phyloP scores from a whole-genome alignment of 2,329 filamentous ascomycete species.

The Paecilomyces sp. region DNA sequence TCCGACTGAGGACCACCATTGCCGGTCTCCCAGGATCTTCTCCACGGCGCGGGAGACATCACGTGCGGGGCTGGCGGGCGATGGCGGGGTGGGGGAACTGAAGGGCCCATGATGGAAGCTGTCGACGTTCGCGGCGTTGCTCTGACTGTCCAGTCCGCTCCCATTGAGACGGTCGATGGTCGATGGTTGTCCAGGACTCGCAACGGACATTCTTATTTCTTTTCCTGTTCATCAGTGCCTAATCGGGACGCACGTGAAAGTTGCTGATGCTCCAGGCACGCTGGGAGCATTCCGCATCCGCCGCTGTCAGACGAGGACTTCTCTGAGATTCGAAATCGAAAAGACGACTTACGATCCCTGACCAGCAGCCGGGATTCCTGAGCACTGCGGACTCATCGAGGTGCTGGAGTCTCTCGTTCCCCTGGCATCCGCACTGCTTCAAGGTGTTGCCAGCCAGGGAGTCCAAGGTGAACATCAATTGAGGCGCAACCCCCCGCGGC shows the following conservation, averaged over 20 bases:
- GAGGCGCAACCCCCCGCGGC: conserved; percentile 1
- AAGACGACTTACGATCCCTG: neutral
- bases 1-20: neutral
- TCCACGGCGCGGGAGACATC: neutral
- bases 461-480: neutral
- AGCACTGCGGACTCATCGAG: neutral
- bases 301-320: neutral
- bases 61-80: neutral
- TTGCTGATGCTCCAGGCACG: neutral
- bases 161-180: neutral
- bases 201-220: neutral
- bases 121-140: neutral
- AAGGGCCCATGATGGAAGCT: neutral
- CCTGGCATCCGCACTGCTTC: neutral
- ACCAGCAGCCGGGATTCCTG: neutral
- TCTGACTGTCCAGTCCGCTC: neutral
- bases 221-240: neutral
- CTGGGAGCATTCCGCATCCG: neutral
- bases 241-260: neutral
- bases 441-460: neutral
- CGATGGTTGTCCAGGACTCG: neutral
- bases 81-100: neutral
- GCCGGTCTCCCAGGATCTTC: neutral
- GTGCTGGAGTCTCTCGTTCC: neutral
- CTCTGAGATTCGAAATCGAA: neutral